Evolutionary conservation across 305 asterid species (phyloP), one percentile per base, ranked within the genome.

Genomic region (Solanum chacoense): DNA sequence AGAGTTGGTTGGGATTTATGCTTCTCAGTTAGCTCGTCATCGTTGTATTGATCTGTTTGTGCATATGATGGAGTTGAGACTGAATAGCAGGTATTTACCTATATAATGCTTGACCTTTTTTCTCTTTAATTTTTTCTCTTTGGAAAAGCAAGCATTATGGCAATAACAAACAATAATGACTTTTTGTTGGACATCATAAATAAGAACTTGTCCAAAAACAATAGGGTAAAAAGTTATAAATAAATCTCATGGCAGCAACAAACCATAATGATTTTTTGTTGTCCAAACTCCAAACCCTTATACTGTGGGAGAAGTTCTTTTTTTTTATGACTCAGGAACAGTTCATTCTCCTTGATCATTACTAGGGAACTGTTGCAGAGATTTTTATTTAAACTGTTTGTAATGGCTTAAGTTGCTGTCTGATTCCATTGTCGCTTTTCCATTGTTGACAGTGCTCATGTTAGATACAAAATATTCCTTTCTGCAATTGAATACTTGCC

Each of bases 21-120:
- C 99, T 91, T 95, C 99, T 89, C 98, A 96, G 93, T 98, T 96
- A 87, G 98, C 98, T 88, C 95, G 91, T 32, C 98, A 96, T 95
- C 99, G 98, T 76, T 97, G 99, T 91, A 92, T 96, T 88, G 98
- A 97, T 93, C 98, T 97, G 72, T 97, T 94, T 94, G 97, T 96
- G 91, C 98, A 96, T 92, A 97, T 97, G 99, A 97, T 97, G 99
- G 99, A 97, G 91, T 91, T 96, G 92, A 94, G 99, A 91, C 96
- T 96, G 89, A 94, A 94, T 92, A 96, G 99, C 99, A 96, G 99
- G 99, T 97, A 87, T 84, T 91, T 79, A 72, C 28, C 89, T 26
- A 55, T 80, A 31, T 37, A 75, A 45, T 77, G 72, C 89, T 88
- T 42, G 35, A 45, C 31, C 69, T 87, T 85, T 84, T 76, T 75